These are phyloP conservation scores for Camptophora hylomeconis DNA, from an alignment of 2,329 filamentous ascomycete genomes.

Conservation along the genomic window DNA sequence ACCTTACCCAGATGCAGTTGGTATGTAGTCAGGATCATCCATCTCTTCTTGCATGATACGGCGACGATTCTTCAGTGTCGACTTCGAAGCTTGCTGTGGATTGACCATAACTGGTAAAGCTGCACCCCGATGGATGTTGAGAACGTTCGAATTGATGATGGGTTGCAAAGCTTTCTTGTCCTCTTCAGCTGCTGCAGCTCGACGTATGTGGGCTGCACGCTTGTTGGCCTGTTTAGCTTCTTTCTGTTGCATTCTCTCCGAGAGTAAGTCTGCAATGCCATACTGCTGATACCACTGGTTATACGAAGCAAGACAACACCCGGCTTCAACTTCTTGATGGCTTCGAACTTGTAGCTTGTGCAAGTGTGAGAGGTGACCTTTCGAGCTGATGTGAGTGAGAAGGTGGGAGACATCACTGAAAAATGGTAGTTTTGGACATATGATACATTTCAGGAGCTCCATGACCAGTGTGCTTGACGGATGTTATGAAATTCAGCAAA, in stretches of 20 bases:
- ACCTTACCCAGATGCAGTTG: not conserved
- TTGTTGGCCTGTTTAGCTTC: constrained; percentile 47
- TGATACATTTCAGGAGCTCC: constrained; percentile 47
- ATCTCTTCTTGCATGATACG: not conserved
- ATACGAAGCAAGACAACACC: constrained; percentile 51
- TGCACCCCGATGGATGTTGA: no score
- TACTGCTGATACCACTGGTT: constrained; percentile 66
- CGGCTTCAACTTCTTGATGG: constrained; percentile 53
- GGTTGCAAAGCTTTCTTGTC: no score
- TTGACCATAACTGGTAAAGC: no score
- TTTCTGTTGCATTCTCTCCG: constrained; percentile 65
- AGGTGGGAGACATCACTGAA: constrained; percentile 90
- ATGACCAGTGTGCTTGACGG: constrained; percentile 1
- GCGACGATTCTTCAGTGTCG: not conserved
- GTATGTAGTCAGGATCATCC: not conserved
- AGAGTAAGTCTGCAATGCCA: constrained; percentile 58
- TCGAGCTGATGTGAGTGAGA: constrained; percentile 83
- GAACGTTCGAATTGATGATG: no score
- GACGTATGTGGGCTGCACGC: constrained; percentile 2
- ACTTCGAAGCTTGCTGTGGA: no score
- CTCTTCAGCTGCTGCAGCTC: not conserved
- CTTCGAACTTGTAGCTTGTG: constrained; percentile 69
- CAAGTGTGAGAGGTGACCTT: constrained; percentile 75
- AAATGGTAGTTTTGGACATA: constrained; percentile 64
- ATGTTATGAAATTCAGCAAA: constrained; percentile 6